Evolutionary conservation across 139 green algal species (phyloP), one percentile per base, ranked within the genome.

Genomic region (Tetradesmus lagerheimii): DNA sequence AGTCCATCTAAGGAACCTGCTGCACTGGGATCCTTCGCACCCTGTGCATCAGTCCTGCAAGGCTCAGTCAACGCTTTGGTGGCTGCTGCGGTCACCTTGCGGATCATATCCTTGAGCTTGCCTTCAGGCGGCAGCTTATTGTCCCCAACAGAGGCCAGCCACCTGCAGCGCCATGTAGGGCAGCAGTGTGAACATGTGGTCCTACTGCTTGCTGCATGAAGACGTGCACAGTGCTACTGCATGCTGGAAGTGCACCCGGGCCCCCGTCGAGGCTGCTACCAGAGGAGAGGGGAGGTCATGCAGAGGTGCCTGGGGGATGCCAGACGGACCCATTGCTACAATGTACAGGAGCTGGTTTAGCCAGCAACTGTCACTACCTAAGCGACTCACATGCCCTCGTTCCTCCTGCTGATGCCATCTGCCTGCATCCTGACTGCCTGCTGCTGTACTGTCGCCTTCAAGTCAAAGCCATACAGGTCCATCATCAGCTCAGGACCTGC

Each of bases 71-170:
- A 37, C 43, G 34, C 75, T 45, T n/a, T 11, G 15, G 25, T 41
- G 43, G 34, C 27, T n/a, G 35, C n/a, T 39, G 35, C 25, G 20
- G 14, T 85, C 31, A 93, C 92, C 89, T 92, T 92, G n/a, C 93
- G 90, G 27, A 95, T 88, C 86, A 95, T 90, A 34, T 94, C 91
- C 71, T 95, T 95, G 14, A 94, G 53, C 89, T 93, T 94, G 86
- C 38, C 23, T 34, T 94, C 90, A 38, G 39, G 81, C 0, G 93
- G 93, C 43, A 95, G 78, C 29, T 64, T 81, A 6, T 92, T 85
- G 50, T 92, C 83, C 71, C 92, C 76, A 25, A 94, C 90, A 89
- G 83, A 93, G 0, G 80, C 38, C 77, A 89, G 75, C 91, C 91
- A 94, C 14, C 57, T 71, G 57, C 57, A 71, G 20, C 31, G 57